These are phyloP conservation scores for Pseudocercospora vitis DNA, from an alignment of 2,329 filamentous ascomycete genomes.

Conservation along the genomic window DNA sequence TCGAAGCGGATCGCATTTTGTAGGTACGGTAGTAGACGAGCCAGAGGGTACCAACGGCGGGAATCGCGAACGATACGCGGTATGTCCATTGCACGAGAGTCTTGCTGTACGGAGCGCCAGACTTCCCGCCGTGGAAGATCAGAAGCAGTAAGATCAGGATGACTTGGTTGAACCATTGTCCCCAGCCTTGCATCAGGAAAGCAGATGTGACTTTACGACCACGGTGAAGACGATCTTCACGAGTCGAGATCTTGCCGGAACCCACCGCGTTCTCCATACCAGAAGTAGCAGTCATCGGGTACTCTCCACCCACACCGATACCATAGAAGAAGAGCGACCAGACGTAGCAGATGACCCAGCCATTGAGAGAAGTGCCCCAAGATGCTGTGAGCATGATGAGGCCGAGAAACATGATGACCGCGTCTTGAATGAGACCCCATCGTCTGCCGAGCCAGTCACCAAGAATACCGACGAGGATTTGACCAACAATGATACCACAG, in stretches of 20 bases:
- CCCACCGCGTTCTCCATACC: slow-evolving; percentile 78
- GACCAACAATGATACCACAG: slow-evolving; percentile 90
- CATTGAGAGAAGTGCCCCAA: slow-evolving; percentile 83
- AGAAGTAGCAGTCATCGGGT: slow-evolving; percentile 93
- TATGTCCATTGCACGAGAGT: slow-evolving; percentile 85
- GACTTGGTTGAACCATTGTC: slow-evolving; percentile 91
- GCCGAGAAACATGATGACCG: slow-evolving; percentile 89
- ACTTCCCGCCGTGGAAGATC: slow-evolving; percentile 80
- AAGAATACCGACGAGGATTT: slow-evolving; percentile 80
- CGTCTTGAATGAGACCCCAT: slow-evolving; percentile 95
- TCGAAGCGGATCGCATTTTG: slow-evolving; percentile 88
- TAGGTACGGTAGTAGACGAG: slow-evolving; percentile 93
- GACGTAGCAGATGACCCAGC: slow-evolving; percentile 96
- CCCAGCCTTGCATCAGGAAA: slow-evolving; percentile 98
- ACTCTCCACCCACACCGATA: slow-evolving; percentile 75
- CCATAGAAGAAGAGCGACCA: slow-evolving; percentile 93
- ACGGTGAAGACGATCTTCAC: slow-evolving; percentile 90
- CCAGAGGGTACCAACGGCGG: slow-evolving; percentile 87
- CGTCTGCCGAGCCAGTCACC: slow-evolving; percentile 84
- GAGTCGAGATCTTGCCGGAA: slow-evolving; percentile 83
- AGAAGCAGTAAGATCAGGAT: slow-evolving; percentile 82
- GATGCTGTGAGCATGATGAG: slow-evolving; percentile 86
- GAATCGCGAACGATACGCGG: slow-evolving; percentile 87
- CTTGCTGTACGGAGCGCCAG: slow-evolving; percentile 73
- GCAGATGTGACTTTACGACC: slow-evolving; percentile 93